Evolutionary conservation across 257 asterid species (phyloP).

Genomic region (Buddleja alternifolia): DNA sequence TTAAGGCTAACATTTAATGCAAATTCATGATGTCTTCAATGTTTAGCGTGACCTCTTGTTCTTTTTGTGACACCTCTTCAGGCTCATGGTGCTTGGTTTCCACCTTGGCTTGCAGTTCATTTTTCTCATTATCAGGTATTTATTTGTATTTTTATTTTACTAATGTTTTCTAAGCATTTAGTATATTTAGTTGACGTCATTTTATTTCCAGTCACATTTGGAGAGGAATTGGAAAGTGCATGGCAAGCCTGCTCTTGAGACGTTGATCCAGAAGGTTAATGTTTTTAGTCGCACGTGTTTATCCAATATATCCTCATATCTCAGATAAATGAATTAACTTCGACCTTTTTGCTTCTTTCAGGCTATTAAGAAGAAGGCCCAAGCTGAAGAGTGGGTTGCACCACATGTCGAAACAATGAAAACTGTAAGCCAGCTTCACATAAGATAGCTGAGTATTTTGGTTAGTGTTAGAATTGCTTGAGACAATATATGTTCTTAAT

Average conservation of each 20-base stretch:
- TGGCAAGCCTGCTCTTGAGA: conserved; percentile 69
- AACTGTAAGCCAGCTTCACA: conserved; percentile 53
- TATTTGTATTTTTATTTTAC: conserved; percentile 1
- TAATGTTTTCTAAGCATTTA: conserved; percentile 9
- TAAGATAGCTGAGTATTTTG: not conserved
- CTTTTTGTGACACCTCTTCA: conserved; percentile 35
- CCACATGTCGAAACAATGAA: conserved; percentile 62
- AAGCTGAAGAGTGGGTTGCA: conserved; percentile 69
- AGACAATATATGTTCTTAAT: not conserved
- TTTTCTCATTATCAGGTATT: conserved; percentile 55
- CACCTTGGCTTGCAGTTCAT: conserved; percentile 78
- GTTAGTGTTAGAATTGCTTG: not conserved
- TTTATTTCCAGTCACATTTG: conserved; percentile 49
- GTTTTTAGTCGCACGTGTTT: conserved; percentile 1
- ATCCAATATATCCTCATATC: not conserved
- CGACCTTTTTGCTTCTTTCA: conserved; percentile 32
- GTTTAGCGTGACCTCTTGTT: not conserved
- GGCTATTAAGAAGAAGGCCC: conserved; percentile 67
- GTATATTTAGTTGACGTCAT: conserved; percentile 19
- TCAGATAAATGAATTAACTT: conserved; percentile 9
- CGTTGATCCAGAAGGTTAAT: conserved; percentile 53
- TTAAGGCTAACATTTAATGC: no score
- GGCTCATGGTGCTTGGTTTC: conserved; percentile 91
- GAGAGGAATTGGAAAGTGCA: conserved; percentile 66
- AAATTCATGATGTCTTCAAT: no score